Evolutionary conservation across 768 basidiomycete species (phyloP).

Genomic region (Pleurotus citrinopileatus): DNA sequence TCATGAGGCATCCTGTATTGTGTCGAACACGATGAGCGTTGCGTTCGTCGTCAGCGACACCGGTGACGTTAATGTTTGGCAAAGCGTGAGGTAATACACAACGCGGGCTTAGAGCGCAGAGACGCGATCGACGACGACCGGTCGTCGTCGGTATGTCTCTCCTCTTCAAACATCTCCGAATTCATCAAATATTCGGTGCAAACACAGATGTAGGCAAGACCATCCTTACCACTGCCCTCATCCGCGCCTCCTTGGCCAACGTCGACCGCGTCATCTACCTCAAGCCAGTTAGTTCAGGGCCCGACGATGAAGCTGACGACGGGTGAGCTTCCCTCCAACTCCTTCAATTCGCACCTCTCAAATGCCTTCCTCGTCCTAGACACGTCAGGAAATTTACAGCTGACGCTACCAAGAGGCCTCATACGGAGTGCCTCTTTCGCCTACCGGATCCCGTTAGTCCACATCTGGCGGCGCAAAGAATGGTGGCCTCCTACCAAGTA

Average conservation of each 20-base stretch:
- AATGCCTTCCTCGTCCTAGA: constrained; percentile 33
- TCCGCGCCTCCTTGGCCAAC: constrained; percentile 66
- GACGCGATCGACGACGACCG: background rate
- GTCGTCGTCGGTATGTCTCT: constrained; percentile 54
- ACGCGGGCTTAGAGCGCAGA: constrained; percentile 1
- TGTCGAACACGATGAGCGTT: no score
- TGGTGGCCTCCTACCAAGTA: constrained; percentile 26
- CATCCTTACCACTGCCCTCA: constrained; percentile 80
- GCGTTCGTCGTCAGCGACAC: no score
- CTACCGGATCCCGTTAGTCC: constrained; percentile 92
- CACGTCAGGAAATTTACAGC: constrained; percentile 61
- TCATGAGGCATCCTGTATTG: constrained; percentile 32
- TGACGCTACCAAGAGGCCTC: constrained; percentile 35
- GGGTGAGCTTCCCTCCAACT: constrained; percentile 44
- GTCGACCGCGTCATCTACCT: constrained; percentile 60
- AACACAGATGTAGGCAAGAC: constrained; percentile 98
- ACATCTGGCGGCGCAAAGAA: constrained; percentile 71
- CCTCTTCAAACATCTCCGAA: constrained; percentile 80
- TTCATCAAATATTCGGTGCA: constrained; percentile 92
- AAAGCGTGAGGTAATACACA: constrained; percentile 1
- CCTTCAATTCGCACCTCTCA: background rate
- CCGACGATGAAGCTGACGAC: constrained; percentile 79
- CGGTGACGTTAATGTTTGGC: no score
- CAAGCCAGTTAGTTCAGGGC: constrained; percentile 93
- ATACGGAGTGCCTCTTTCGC: constrained; percentile 73